These are phyloP conservation scores for Rhodofomes roseus DNA, from an alignment of 1,284 basidiomycete genomes.

Conservation along the genomic window DNA sequence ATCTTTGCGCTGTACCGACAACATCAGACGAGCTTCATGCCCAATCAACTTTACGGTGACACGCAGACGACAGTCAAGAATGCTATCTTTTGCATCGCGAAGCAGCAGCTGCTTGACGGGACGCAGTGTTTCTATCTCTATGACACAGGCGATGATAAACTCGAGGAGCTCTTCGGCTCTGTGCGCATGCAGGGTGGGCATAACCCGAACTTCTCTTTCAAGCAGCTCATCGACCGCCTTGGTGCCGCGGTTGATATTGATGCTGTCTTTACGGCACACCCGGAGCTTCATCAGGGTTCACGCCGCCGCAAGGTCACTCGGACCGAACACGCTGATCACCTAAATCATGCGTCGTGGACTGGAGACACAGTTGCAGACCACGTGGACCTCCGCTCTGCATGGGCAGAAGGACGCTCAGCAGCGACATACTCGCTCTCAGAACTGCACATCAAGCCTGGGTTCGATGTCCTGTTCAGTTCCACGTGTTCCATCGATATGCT, in stretches of 20 bases:
- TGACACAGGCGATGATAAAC: constrained; percentile 16
- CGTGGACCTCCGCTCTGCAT: constrained; percentile 4
- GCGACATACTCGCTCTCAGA: not conserved
- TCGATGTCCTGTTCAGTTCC: not conserved
- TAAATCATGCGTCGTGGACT: constrained; percentile 15
- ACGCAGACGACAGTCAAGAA: constrained; percentile 23
- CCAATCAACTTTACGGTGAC: constrained; percentile 21
- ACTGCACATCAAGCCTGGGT: not conserved
- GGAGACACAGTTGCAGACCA: constrained; percentile 9
- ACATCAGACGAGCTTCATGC: constrained; percentile 15
- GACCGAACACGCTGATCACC: constrained; percentile 12
- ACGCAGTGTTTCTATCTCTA: constrained; percentile 15
- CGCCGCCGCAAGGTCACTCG: constrained; percentile 9
- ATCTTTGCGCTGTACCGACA: constrained; percentile 23
- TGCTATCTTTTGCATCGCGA: constrained; percentile 19
- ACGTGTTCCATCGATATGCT: constrained; percentile 3
- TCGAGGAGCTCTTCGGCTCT: constrained; percentile 20
- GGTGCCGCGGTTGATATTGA: constrained; percentile 29
- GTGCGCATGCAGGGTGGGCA: constrained; percentile 18
- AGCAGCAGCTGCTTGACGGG: constrained; percentile 18
- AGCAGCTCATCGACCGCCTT: constrained; percentile 29
- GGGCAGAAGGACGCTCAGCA: not conserved
- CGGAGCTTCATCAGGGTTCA: constrained; percentile 9
- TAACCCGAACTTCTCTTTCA: constrained; percentile 8
- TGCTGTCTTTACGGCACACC: constrained; percentile 14